Percentiles rank a stretch among this genome's conserved stretches.
Evolutionary conservation across 2,329 filamentous ascomycete genomes (phyloP).

Genomic region (Delphinella strobiligena): DNA sequence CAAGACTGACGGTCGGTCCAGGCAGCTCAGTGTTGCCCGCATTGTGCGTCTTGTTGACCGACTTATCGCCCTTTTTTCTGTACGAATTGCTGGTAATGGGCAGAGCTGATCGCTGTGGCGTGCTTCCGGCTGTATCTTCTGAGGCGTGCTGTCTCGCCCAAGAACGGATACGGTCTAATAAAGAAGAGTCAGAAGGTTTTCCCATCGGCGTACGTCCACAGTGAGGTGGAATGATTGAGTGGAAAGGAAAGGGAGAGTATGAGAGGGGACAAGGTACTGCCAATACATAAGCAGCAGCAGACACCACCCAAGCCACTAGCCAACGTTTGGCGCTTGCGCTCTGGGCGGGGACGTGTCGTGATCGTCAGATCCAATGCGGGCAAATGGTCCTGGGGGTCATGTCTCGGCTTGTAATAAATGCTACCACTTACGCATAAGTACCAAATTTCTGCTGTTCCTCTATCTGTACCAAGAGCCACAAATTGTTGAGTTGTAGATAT

Average conservation of each 20-base stretch:
- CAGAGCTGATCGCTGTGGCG: conserved; percentile 14
- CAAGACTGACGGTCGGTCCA: conserved; percentile 1
- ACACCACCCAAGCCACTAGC: background rate
- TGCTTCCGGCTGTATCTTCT: conserved; percentile 13
- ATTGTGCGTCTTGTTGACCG: too few species aligned
- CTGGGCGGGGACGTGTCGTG: too few species aligned
- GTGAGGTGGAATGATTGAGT: conserved; percentile 8
- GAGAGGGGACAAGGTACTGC: background rate
- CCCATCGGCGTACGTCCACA: conserved; percentile 34
- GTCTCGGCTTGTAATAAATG: too few species aligned
- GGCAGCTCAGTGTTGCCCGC: too few species aligned
- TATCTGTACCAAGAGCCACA: too few species aligned
- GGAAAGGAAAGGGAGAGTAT: conserved; percentile 4
- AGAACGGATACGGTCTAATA: conserved; percentile 40
- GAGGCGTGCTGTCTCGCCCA: conserved; percentile 35
- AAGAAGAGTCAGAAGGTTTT: conserved; percentile 40
- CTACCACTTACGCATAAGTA: too few species aligned
- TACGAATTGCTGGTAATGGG: too few species aligned
- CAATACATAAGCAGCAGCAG: background rate
- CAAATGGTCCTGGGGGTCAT: too few species aligned
- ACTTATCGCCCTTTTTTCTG: too few species aligned
- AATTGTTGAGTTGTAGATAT: too few species aligned
- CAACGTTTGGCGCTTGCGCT: background rate
- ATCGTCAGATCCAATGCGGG: too few species aligned
- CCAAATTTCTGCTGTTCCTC: too few species aligned